Conservation (phyloP, 139 green algal genomes). For the Auxenochlorella protothecoides region DNA sequence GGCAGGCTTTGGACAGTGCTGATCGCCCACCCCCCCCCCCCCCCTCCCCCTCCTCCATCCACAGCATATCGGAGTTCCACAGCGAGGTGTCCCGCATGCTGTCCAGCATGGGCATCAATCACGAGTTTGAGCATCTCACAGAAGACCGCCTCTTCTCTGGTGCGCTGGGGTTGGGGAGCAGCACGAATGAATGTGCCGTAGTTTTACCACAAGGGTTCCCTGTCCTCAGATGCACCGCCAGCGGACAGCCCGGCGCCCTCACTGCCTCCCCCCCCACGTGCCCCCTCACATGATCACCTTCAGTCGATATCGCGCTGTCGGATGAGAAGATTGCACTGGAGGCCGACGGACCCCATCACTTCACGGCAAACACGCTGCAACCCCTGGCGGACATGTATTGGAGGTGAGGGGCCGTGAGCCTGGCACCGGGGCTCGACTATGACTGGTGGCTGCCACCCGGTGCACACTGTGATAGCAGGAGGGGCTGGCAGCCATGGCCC, state of each 20-base stretch:
- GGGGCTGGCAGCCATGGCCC: too few relatives aligned
- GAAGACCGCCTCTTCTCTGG: constrained; percentile 33
- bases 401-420: neutral
- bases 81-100: constrained; percentile 28
- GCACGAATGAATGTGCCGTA: neutral
- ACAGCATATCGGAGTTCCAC: constrained; percentile 32
- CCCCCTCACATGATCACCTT: neutral
- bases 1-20: neutral
- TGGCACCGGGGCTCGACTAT: too few relatives aligned
- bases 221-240: neutral
- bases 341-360: constrained; percentile 45
- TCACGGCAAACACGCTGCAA: constrained; percentile 33
- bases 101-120: constrained; percentile 17
- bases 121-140: constrained; percentile 35
- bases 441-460: too few relatives aligned
- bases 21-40: neutral
- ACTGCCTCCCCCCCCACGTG: neutral
- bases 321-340: constrained; percentile 31
- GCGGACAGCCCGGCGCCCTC: neutral
- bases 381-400: constrained; percentile 22
- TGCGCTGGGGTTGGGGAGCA: neutral
- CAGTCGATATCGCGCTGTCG: constrained; percentile 37
- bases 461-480: too few relatives aligned
- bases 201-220: neutral
- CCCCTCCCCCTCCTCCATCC: too few relatives aligned